Conservation (phyloP, 805 yeast species). For the Starmerella vaccinii region DNA sequence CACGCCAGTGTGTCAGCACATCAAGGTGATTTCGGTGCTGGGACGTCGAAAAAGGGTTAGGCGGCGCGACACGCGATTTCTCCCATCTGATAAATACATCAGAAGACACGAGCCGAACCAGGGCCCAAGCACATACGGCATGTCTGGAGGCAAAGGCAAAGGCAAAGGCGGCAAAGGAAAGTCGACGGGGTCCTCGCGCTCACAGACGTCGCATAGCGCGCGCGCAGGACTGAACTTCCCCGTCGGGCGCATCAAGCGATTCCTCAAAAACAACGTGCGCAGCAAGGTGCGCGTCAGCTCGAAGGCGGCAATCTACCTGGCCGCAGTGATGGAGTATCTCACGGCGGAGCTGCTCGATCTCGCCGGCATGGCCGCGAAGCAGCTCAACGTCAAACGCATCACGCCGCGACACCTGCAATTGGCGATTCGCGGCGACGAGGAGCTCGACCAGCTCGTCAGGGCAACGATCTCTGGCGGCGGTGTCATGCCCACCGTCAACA, state of each 20-base stretch:
- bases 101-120: constrained; percentile 1
- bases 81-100: constrained; percentile 9
- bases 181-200: constrained; percentile 33
- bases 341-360: constrained; percentile 97
- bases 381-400: constrained; percentile 97
- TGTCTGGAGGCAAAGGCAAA: constrained; percentile 42
- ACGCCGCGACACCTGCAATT: constrained; percentile 97
- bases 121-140: constrained; percentile 1
- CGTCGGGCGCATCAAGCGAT: constrained; percentile 98
- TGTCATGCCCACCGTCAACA: constrained; percentile 96
- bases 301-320: constrained; percentile 95
- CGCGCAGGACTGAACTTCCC: constrained; percentile 96
- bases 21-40: constrained; percentile 1
- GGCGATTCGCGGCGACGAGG: constrained; percentile 98
- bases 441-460: constrained; percentile 83
- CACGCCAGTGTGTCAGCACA: constrained; percentile 3
- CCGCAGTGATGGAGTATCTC: constrained; percentile 92
- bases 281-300: constrained; percentile 78
- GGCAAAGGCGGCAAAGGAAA: constrained; percentile 96
- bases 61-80: constrained; percentile 7
- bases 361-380: constrained; percentile 99
- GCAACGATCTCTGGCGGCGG: constrained; percentile 99
- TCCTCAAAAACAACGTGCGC: constrained; percentile 93
- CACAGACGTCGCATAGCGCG: constrained; percentile 26
- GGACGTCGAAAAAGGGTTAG: constrained; percentile 1